Base-by-base conservation (phyloP, 345 rosid genomes). In the Melaleuca alternifolia region DNA sequence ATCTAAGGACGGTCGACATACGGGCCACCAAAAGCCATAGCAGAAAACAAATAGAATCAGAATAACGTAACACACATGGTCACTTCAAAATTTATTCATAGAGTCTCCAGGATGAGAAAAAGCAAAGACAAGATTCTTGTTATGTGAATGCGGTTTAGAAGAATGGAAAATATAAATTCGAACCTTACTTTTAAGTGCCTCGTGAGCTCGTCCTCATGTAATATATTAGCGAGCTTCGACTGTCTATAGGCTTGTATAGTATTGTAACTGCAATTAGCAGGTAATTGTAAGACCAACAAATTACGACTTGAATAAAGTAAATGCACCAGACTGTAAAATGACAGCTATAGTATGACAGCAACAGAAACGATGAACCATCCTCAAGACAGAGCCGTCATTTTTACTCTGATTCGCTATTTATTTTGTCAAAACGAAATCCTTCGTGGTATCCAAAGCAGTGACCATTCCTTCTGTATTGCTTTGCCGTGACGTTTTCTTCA, bases 401-500 rank as follows among this genome's bases (percentile, higher is more conserved):
- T 86, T 87, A 93, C 96, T 91, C 91, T 84, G 93, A 85, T 88
- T 87, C 86, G 62, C 90, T 89, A 23, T 92, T 94, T 88, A 92
- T 90, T 87, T 90, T 91, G 84, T 93, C 92, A 46, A 93, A 91
- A 28, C 90, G 91, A 76, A 92, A 88, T 56, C 94, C 95, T 90
- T 91, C 92, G 5, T 51, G 51, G 50, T 92, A 94, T 3, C 91
- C 44, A 81, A 28, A 89, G 3, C 87, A 83, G 86, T 93, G 95
- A 85, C 88, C 93, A 96, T 92, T 59, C 97, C 97, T 88, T 93
- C 94, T 82, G 51, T 51, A 46, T 90, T 89, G 88, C 91, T 92
- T 85, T 93, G 90, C n/a, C 57, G 85, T 28, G 94, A 89, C 7
- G 95, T 92, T 51, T 83, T 90, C 87, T 92, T 93, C 95, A 93